Percentiles rank a stretch among this genome's conserved stretches.
phyloP scores from a whole-genome alignment of 2,329 filamentous ascomycete genomes.

The Didymella pomorum region DNA sequence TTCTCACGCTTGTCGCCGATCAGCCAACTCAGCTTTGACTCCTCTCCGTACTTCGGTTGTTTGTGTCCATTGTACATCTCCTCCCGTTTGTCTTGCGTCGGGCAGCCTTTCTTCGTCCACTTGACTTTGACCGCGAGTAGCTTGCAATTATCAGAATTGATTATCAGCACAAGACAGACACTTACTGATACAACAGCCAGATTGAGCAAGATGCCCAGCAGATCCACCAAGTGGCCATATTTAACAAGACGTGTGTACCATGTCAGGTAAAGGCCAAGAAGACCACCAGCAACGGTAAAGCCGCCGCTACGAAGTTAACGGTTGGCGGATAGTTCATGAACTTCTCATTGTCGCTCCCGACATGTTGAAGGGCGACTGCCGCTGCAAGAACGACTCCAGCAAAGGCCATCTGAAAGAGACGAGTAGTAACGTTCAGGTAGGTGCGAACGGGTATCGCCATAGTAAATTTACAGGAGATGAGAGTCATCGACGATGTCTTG shows the following conservation, averaged over 20 bases:
- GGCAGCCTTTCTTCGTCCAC: background rate
- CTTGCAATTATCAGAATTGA: background rate
- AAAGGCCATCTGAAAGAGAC: background rate
- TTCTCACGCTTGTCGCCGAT: background rate
- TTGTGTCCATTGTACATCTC: background rate
- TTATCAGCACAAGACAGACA: background rate
- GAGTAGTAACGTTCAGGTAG: background rate
- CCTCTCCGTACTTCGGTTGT: background rate
- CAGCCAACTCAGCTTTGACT: background rate
- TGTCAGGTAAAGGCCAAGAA: background rate
- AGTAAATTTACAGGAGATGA: background rate
- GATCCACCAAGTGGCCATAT: background rate
- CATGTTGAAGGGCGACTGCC: background rate
- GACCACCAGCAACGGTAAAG: background rate
- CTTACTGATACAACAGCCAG: background rate
- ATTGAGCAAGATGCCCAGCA: background rate
- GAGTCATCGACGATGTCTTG: background rate
- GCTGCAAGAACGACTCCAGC: background rate
- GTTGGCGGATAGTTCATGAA: background rate
- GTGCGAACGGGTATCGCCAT: background rate
- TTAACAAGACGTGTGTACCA: background rate
- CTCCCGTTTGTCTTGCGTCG: background rate
- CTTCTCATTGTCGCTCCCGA: background rate
- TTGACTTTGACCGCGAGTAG: background rate
- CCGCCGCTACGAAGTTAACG: background rate